These are phyloP conservation scores for Tricholoma furcatifolium DNA, from an alignment of 768 basidiomycete genomes.

Conservation along the genomic window DNA sequence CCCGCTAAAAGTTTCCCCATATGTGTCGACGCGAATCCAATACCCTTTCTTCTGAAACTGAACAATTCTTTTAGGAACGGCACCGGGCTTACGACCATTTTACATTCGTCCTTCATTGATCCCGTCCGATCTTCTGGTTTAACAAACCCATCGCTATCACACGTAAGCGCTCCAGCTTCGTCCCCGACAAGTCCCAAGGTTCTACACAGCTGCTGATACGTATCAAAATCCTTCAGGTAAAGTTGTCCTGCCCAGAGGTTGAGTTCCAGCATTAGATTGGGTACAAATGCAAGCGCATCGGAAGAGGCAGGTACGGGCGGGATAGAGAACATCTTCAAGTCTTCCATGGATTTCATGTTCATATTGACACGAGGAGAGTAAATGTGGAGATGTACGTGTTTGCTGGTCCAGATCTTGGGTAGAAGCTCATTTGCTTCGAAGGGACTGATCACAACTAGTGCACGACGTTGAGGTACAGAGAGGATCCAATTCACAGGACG, in stretches of 20 bases:
- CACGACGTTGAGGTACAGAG: constrained; percentile 14
- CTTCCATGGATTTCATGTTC: constrained; percentile 35
- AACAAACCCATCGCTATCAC: constrained; percentile 31
- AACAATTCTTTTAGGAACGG: constrained; percentile 31
- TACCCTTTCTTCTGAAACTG: constrained; percentile 36
- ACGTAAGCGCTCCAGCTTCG: constrained; percentile 11
- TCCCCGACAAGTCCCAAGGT: constrained; percentile 32
- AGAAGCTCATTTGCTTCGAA: constrained; percentile 38
- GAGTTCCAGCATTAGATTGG: constrained; percentile 28
- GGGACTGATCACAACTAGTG: constrained; percentile 38
- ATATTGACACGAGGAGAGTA: constrained; percentile 38
- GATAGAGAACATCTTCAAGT: constrained; percentile 28
- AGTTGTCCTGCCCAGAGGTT: constrained; percentile 47
- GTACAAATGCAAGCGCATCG: constrained; percentile 8
- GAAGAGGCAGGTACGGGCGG: constrained; percentile 23
- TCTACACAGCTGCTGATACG: constrained; percentile 33
- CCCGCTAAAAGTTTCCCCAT: constrained; percentile 38
- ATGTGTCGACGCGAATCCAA: constrained; percentile 34
- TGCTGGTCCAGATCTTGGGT: constrained; percentile 29
- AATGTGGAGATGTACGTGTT: constrained; percentile 35
- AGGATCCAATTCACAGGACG: constrained; percentile 45
- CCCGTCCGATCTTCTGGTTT: constrained; percentile 18
- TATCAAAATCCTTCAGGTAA: constrained; percentile 30
- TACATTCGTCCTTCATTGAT: constrained; percentile 10
- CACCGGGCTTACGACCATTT: constrained; percentile 37